phyloP scores from a whole-genome alignment of 495 filamentous ascomycete species.

The Penicillium angulare region DNA sequence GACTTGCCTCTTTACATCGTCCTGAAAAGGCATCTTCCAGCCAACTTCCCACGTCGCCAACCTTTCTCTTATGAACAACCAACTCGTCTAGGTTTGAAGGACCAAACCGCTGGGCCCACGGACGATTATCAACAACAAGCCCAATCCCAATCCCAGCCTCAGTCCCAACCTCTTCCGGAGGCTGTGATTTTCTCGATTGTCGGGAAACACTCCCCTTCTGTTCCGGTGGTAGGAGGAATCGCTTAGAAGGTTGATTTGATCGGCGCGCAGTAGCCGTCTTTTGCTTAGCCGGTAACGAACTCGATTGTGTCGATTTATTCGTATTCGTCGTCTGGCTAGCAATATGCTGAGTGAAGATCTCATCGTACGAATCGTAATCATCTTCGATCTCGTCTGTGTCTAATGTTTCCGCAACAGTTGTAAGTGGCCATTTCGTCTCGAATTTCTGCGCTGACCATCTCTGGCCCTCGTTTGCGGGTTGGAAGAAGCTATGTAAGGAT shows the following conservation, averaged over 20 bases:
- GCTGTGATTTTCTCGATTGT: not conserved
- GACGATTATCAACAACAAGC: conserved; percentile 37
- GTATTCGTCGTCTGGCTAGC: not conserved
- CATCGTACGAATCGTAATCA: conserved; percentile 50
- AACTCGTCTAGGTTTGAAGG: conserved; percentile 75
- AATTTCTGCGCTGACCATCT: conserved; percentile 34
- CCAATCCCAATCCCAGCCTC: no score
- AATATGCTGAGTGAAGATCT: conserved; percentile 33
- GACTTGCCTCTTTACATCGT: conserved; percentile 25
- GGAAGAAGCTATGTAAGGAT: conserved; percentile 24
- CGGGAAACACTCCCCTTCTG: not conserved
- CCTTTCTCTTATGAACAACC: conserved; percentile 91
- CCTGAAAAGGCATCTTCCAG: conserved; percentile 69
- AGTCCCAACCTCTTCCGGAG: no score
- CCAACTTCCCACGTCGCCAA: conserved; percentile 81
- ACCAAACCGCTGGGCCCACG: conserved; percentile 85
- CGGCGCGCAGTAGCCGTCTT: conserved; percentile 8
- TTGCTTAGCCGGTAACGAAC: not conserved
- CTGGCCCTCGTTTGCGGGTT: conserved; percentile 25
- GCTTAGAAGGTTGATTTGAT: conserved; percentile 16
- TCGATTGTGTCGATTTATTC: not conserved
- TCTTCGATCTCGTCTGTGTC: conserved; percentile 51
- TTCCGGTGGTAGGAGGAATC: conserved; percentile 23
- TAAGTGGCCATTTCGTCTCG: conserved; percentile 15
- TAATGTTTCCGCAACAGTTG: conserved; percentile 22